Percentiles rank a stretch among this genome's conserved stretches.
phyloP scores from a whole-genome alignment of 164 flowering plant species.

The Chloranthus sessilifolius region DNA sequence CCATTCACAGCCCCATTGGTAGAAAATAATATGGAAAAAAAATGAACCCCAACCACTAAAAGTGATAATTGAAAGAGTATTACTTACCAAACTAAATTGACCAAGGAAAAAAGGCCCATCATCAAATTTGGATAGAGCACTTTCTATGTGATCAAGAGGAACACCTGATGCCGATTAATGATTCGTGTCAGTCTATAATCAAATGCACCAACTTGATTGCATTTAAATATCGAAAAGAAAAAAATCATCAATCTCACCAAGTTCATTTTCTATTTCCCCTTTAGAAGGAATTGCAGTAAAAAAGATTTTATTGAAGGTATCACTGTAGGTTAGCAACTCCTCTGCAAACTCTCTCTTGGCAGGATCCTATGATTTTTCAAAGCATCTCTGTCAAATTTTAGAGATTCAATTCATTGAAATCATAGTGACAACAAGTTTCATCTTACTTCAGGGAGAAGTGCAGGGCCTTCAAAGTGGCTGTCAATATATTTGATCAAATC shows the following conservation, averaged over 20 bases:
- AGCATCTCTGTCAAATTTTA: not conserved
- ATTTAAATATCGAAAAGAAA: not conserved
- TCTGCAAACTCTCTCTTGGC: constrained; percentile 69
- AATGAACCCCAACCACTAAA: no score
- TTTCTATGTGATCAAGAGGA: constrained; percentile 69
- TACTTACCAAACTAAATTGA: constrained; percentile 64
- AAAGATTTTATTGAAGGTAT: constrained; percentile 35
- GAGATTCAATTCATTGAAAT: no score
- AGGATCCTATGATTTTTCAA: constrained; percentile 42
- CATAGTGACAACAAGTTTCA: not conserved
- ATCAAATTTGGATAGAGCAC: constrained; percentile 65
- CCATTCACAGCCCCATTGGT: no score
- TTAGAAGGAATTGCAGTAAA: constrained; percentile 24
- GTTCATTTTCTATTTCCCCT: constrained; percentile 32
- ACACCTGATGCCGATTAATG: constrained; percentile 27
- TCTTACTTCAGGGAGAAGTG: constrained; percentile 69
- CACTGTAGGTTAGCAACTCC: constrained; percentile 55
- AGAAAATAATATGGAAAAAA: no score
- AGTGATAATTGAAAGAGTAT: no score
- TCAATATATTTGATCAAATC: constrained; percentile 78
- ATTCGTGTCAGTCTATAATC: not conserved
- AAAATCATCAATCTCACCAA: constrained; percentile 33
- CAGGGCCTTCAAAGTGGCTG: constrained; percentile 71
- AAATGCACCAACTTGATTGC: no score
- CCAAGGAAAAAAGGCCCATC: constrained; percentile 96